Percentiles rank a stretch among this genome's conserved stretches.
These are phyloP conservation scores for Lepidium sativum DNA, from an alignment of 345 rosid genomes.

Conservation along the genomic window DNA sequence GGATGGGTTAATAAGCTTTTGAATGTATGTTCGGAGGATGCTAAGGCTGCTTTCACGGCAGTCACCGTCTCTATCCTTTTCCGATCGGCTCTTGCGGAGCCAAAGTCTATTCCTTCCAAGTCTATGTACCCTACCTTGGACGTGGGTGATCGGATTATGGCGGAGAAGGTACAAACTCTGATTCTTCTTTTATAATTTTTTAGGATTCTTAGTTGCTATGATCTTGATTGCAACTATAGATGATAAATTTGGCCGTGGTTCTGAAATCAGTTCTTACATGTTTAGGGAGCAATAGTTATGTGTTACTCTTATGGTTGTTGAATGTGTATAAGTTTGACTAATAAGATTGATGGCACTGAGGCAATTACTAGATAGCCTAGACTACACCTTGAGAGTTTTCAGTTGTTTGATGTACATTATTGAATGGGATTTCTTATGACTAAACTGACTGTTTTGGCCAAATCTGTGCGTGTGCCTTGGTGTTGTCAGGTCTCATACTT, in stretches of 20 bases:
- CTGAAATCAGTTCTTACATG: not conserved
- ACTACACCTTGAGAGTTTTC: not conserved
- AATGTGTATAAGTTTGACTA: not conserved
- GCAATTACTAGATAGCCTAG: not conserved
- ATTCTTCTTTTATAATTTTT: not conserved
- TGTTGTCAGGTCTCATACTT: conserved; percentile 63
- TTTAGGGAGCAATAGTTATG: not conserved
- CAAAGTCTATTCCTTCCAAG: conserved; percentile 71
- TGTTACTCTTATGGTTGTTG: not conserved
- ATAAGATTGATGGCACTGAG: not conserved
- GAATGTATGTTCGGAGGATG: conserved; percentile 63
- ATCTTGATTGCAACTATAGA: not conserved
- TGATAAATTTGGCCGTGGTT: too few relatives aligned
- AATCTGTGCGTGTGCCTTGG: not conserved
- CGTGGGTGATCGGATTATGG: conserved; percentile 72
- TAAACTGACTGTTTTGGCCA: not conserved
- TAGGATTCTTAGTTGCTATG: not conserved
- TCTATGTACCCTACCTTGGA: conserved; percentile 91
- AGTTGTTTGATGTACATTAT: not conserved
- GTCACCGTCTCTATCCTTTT: conserved; percentile 70
- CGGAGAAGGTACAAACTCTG: conserved; percentile 57
- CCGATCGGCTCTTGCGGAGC: conserved; percentile 74
- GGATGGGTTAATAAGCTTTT: conserved; percentile 61
- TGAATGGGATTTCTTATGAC: not conserved
- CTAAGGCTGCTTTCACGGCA: conserved; percentile 76